These are phyloP conservation scores for Pythium pectinolyticum DNA, from an alignment of 352 stramenopile species.

Conservation along the genomic window DNA sequence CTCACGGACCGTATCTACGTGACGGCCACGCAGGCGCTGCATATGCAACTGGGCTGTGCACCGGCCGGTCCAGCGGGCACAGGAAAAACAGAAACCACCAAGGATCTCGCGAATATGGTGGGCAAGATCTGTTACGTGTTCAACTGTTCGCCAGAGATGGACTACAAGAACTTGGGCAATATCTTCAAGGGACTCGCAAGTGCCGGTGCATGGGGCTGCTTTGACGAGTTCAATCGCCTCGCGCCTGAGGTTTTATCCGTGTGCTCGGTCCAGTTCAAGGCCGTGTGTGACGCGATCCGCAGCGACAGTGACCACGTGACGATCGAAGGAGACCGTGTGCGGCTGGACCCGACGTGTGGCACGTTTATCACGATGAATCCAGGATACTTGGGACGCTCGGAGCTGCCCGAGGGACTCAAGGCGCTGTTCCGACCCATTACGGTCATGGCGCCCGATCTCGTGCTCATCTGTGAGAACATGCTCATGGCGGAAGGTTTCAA, in stretches of 20 bases:
- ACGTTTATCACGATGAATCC: conserved; percentile 98
- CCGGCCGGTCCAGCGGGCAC: conserved; percentile 88
- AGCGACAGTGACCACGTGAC: conserved; percentile 78
- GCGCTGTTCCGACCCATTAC: conserved; percentile 95
- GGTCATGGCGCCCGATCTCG: conserved; percentile 95
- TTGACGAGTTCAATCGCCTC: conserved; percentile 96
- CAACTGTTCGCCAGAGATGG: conserved; percentile 95
- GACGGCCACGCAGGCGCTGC: conserved; percentile 92
- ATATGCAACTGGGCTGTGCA: conserved; percentile 95
- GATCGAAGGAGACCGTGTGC: conserved; percentile 91
- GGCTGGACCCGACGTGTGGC: conserved; percentile 87
- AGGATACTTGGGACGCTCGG: conserved; percentile 91
- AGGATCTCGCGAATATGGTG: conserved; percentile 92
- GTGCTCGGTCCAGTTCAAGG: conserved; percentile 94
- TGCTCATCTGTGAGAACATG: conserved; percentile 97
- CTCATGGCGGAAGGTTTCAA: conserved; percentile 95
- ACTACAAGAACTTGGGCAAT: conserved; percentile 95
- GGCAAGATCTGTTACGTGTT: conserved; percentile 95
- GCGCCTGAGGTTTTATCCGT: conserved; percentile 91
- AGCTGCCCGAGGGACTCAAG: conserved; percentile 94
- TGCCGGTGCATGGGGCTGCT: conserved; percentile 93
- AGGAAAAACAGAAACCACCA: conserved; percentile 96
- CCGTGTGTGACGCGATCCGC: conserved; percentile 93
- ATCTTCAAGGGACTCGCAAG: conserved; percentile 95
- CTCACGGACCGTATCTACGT: conserved; percentile 96